Conservation (phyloP, 805 yeast genomes). For the Blastobotrys muscicola region DNA sequence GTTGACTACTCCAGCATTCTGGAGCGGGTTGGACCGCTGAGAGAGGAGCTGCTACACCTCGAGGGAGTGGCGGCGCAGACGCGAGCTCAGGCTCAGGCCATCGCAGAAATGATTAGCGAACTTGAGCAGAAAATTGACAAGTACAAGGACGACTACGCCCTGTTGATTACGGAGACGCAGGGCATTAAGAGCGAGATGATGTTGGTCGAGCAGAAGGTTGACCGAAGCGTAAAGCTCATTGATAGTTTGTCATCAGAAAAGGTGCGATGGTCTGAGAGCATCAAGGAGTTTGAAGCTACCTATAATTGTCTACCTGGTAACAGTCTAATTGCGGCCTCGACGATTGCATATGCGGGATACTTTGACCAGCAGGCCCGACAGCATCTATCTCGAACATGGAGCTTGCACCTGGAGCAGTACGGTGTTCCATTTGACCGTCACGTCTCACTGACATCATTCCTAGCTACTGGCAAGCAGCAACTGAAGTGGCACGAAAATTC, state of each 20-base stretch:
- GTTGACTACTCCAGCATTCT: slow-evolving; percentile 64
- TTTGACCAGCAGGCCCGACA: slow-evolving; percentile 42
- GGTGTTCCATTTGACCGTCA: slow-evolving; percentile 32
- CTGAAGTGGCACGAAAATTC: slow-evolving; percentile 46
- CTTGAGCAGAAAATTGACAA: slow-evolving; percentile 56
- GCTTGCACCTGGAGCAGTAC: slow-evolving; percentile 25
- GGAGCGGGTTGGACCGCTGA: slow-evolving; percentile 63
- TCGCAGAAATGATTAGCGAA: slow-evolving; percentile 73
- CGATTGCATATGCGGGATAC: slow-evolving; percentile 50
- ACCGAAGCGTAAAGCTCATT: slow-evolving; percentile 51
- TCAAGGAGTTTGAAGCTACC: slow-evolving; percentile 39
- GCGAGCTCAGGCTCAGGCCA: slow-evolving; percentile 59
- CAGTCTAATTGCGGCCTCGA: slow-evolving; percentile 53
- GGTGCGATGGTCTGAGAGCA: slow-evolving; percentile 60
- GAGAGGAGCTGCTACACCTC: slow-evolving; percentile 50
- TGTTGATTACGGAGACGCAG: slow-evolving; percentile 71
- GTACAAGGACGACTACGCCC: slow-evolving; percentile 61
- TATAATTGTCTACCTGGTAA: slow-evolving; percentile 51
- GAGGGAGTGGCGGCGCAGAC: slow-evolving; percentile 56
- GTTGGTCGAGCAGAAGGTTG: slow-evolving; percentile 48
- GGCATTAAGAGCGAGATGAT: slow-evolving; percentile 61
- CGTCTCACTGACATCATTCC: slow-evolving; percentile 25
- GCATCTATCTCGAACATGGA: slow-evolving; percentile 31
- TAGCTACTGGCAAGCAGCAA: slow-evolving; percentile 34
- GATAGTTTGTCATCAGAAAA: slow-evolving; percentile 59